phyloP scores from a whole-genome alignment of 2,329 filamentous ascomycete species.

The Leptographium radiaticola region DNA sequence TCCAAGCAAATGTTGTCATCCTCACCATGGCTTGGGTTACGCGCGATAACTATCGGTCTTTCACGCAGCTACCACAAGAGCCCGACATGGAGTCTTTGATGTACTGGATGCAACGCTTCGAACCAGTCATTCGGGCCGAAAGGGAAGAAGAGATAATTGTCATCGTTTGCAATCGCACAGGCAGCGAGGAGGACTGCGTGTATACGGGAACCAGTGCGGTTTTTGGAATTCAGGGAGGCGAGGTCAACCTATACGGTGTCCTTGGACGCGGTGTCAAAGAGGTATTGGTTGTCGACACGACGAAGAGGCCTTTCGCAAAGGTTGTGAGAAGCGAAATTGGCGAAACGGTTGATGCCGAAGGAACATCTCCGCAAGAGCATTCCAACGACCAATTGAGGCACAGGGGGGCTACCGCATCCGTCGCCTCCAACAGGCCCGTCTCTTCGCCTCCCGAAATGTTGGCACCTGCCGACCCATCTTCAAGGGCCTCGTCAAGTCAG shows the following conservation, averaged over 20 bases:
- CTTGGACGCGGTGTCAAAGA: constrained; percentile 58
- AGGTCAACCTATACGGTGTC: constrained; percentile 55
- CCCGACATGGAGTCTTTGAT: constrained; percentile 61
- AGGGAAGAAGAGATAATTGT: constrained; percentile 48
- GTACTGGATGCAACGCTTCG: constrained; percentile 63
- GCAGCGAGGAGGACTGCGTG: constrained; percentile 48
- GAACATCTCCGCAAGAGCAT: not conserved
- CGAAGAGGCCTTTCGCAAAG: constrained; percentile 28
- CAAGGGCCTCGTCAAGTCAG: too few species aligned
- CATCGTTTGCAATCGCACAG: constrained; percentile 58
- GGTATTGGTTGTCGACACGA: constrained; percentile 55
- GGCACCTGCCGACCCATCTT: too few species aligned
- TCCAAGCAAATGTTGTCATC: constrained; percentile 48
- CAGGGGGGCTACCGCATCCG: too few species aligned
- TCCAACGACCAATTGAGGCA: not conserved
- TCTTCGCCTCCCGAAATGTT: too few species aligned
- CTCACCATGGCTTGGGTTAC: constrained; percentile 72
- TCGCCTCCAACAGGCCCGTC: too few species aligned
- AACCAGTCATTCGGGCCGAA: constrained; percentile 45
- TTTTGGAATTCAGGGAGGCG: constrained; percentile 49
- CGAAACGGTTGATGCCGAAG: not conserved
- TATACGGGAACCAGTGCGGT: constrained; percentile 68
- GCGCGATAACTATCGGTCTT: constrained; percentile 31
- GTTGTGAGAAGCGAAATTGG: constrained; percentile 22
- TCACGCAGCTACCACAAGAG: constrained; percentile 34